Base-by-base conservation (phyloP, 768 basidiomycete species). In the Xanthoconium purpureum region DNA sequence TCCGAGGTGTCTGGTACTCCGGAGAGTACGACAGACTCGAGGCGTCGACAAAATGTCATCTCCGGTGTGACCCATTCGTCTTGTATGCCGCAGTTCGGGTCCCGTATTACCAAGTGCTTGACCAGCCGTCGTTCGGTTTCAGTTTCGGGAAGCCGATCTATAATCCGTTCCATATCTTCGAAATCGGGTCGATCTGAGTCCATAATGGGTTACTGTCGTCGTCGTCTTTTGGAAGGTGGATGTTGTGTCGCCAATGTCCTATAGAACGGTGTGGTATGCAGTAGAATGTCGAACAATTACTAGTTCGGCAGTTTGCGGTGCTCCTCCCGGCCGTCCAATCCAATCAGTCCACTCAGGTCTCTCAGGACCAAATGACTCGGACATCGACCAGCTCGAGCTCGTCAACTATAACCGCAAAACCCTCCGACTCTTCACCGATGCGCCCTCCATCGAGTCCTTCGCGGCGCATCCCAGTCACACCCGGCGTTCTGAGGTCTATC, bases 381-480 rank as follows among this genome's bases (percentile, higher is more conserved):
- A 60, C 63, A 18, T 69, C 70, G 53, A 72, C 65, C 77, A 84
- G 77, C 74, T 81, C 75, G 73, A 74, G 77, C 38, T 80, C 83
- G 55, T 80, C 80, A 38, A 81, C 84, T 17, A 61, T 73, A 46
- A 80, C 81, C 1, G 69, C 78, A 11, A 66, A 56, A 20, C 60
- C 51, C 18, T 47, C 63, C 56, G 44, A 75, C 66, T 52, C 67
- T 54, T 54, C 63, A 54, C 48, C 65, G 69, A 56, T 65, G 60
- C 75, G 70, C 20, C 79, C 69, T 42, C 78, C 73, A 15, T 75
- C 80, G 13, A 65, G 76, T 20, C 77, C 81, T 58, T 65, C 80
- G 18, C 83, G 82, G 55, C 81, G 87, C 28, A 88, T 93, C 49
- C 90, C 91, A 53, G 88, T 93, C 18, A 92, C 91, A 0, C 91